Evolutionary conservation across 73 alveolate species (phyloP), one percentile per base, ranked within the genome.

Genomic region (Paramecium caudatum): DNA sequence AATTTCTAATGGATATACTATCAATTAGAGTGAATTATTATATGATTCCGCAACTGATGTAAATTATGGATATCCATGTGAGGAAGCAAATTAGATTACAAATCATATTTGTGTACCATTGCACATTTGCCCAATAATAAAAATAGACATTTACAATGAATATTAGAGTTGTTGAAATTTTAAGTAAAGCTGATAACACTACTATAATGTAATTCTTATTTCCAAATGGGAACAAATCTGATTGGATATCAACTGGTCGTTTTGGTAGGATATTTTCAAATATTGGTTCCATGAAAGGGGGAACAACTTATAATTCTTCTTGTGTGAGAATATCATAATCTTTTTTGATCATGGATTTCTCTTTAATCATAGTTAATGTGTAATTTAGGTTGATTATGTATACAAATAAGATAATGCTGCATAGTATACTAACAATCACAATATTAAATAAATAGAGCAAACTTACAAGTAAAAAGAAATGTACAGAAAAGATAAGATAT

Each of bases 201-300:
- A 55, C 30, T 10, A 37, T 55, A 0, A 55, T 23, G 43, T 55
- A 55, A 10, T 25, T 5, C 12, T 55, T 55, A 55, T 55, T 55
- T 19, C 46, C 80, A 23, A 55, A 55, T 23, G 80, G 80, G 30
- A 55, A 55, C n/a, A 55, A 23, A 2, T 55, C 80, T 3, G 80
- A 19, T 55, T 19, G 21, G 7, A 55, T 55, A 55, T 55, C 80
- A 5, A 55, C 80, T 23, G 80, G 30, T 55, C 80, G 3, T 55
- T 55, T 55, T 27, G 80, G 80, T 23, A 55, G 30, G 2, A 55
- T 55, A 23, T 55, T 55, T 23, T 55, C 80, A 23, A 55, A 55
- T 10, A 55, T 55, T 7, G 80, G 80, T 55, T 55, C 80, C 80
- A 55, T 55, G 30, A 55, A 55, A 4, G 80, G 80, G 1, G 80